Percentiles rank a stretch among this genome's conserved stretches.
Evolutionary conservation across 768 basidiomycete genomes (phyloP).

Genomic region (Zangia roseola): DNA sequence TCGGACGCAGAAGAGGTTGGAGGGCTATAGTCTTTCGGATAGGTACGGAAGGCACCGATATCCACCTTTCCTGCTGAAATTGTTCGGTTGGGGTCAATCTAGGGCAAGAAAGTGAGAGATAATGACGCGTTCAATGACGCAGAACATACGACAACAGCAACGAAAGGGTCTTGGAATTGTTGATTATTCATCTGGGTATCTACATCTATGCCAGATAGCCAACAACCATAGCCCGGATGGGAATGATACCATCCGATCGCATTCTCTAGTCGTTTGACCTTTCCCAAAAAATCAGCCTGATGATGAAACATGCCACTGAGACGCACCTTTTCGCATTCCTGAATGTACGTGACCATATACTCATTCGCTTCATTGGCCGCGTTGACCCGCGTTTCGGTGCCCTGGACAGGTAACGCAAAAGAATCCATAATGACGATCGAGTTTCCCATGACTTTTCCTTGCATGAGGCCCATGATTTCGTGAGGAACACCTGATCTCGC

Average conservation of each 20-base stretch:
- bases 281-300: neutral
- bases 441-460: slow-evolving; percentile 86
- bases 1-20: slow-evolving; percentile 67
- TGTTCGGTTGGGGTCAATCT: slow-evolving; percentile 98
- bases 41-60: slow-evolving; percentile 98
- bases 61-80: slow-evolving; percentile 98
- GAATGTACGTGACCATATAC: slow-evolving; percentile 95
- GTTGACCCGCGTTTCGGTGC: slow-evolving; percentile 97
- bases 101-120: neutral
- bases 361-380: slow-evolving; percentile 94
- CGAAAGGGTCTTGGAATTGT: slow-evolving; percentile 92
- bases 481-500: slow-evolving; percentile 96
- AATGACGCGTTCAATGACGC: neutral
- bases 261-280: slow-evolving; percentile 85
- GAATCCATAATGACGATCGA: slow-evolving; percentile 90
- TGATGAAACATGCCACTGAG: neutral
- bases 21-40: slow-evolving; percentile 92
- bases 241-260: slow-evolving; percentile 98
- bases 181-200: slow-evolving; percentile 96
- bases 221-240: slow-evolving; percentile 98
- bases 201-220: slow-evolving; percentile 98
- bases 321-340: slow-evolving; percentile 74
- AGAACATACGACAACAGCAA: slow-evolving; percentile 85
- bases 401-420: slow-evolving; percentile 95
- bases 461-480: slow-evolving; percentile 99